Evolutionary conservation across 192 early-diverging fungal species (phyloP), one percentile per base, ranked within the genome.

Genomic region (Backusella westeae): DNA sequence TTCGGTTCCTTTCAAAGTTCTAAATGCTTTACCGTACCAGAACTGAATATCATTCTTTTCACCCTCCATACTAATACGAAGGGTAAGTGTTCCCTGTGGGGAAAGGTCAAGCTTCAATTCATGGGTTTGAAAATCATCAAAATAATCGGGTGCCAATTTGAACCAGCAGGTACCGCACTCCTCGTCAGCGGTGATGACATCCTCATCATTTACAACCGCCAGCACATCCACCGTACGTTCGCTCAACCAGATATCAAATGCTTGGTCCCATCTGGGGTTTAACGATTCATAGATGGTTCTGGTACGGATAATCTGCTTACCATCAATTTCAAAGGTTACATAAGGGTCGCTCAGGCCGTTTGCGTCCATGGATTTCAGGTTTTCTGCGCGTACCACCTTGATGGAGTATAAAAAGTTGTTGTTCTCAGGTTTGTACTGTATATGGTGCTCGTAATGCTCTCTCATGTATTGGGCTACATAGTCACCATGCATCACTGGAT

Each of bases 261-360:
- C 84, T 76, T 95, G 87, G 71, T 95, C 91, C 94, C 94, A 95
- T 36, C 92, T 86, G 21, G 92, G 93, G 71, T 94, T 93, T 17
- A 89, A 82, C 4, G 91, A 90, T 46, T 90, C 89, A 74, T 88
- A 90, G 69, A 91, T 75, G 19, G 90, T 85, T 71, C 85, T 78
- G 72, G 91, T 85, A 79, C 89, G 79, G 70, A 81, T 80, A 34
- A 90, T 72, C 59, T 74, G 72, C 59, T 83, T 78, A 56, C 77
- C 66, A 69, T 80, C 74, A 53, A 89, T 77, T 66, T 88, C 84
- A 42, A 94, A 79, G 17, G 89, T 84, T 66, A 93, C 89, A 74
- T 90, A 94, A 0, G 93, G 92, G 42, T 89, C 85, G 23, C 83
- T 84, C 0, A 82, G 78, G 12, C 89, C 88, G 68, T 87, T 90